Evolutionary conservation across 129 eudicot species (phyloP), one percentile per base, ranked within the genome.

Genomic region (Apium graveolens): DNA sequence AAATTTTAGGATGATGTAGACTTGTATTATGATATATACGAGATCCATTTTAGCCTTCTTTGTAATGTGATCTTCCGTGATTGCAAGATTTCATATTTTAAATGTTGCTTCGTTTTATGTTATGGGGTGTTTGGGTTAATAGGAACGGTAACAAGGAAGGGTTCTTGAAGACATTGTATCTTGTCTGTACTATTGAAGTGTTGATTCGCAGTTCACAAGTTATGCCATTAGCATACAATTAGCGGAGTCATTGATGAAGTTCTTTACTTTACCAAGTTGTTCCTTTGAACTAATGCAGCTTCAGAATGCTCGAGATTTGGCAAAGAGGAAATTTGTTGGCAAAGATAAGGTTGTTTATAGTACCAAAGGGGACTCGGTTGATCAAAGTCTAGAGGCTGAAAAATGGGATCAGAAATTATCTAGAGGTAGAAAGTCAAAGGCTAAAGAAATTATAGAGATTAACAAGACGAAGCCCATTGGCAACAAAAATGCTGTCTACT

Each of bases 241-340:
- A n/a, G 11, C 2, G 9, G 62, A 20, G 27, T 21, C 9, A 51
- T 26, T 51, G 26, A 51, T 51, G n/a, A 51, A 51, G 63, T 53
- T 7, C 27, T 43, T 44, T 44, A 44, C 49, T 76, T 24, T 12
- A 41, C 21, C 38, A 21, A 53, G 1, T 4, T 53, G 70, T 76
- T 10, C 70, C 21, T 20, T 24, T 76, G 60, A 80, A 78, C 1
- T 66, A 68, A 73, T 84, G 71, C 92, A 96, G 99, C 88, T 96
- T 84, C 73, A 85, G 80, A 90, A 90, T 78, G 97, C 97, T 38
- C 85, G 96, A 76, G 93, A 93, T 78, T 89, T 93, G 97, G 91
- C 96, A 26, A 74, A 88, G 83, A 85, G 72, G 83, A 93, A 85
- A n/a, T n/a, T n/a, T n/a, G n/a, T n/a, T n/a, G n/a, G n/a, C n/a